Evolutionary conservation across 1,284 basidiomycete genomes (phyloP).

Genomic region (Pascua guehoae): DNA sequence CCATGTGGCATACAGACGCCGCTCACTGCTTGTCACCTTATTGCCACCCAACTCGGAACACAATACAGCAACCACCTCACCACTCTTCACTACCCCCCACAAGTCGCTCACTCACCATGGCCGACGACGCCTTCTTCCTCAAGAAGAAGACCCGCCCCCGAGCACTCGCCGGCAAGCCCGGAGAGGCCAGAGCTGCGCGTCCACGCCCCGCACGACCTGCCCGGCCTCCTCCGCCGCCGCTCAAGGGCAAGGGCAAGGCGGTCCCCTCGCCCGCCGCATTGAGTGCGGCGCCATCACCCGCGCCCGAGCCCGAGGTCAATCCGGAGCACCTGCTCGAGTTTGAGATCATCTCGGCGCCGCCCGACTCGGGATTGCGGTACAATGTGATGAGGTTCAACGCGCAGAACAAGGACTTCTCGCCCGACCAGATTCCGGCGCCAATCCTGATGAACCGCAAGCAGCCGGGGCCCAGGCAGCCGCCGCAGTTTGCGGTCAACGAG

Average conservation of each 20-base stretch:
- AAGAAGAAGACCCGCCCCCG: slow-evolving; percentile 26
- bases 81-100: not conserved
- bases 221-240: not conserved
- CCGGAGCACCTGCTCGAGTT: slow-evolving; percentile 27
- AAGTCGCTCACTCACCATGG: slow-evolving; percentile 18
- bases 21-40: not conserved
- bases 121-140: slow-evolving; percentile 37
- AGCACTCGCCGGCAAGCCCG: not conserved
- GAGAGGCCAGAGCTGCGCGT: not conserved
- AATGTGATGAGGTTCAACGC: slow-evolving; percentile 41
- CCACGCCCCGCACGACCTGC: not conserved
- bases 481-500: slow-evolving; percentile 31
- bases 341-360: slow-evolving; percentile 35
- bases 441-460: slow-evolving; percentile 42
- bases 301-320: not conserved
- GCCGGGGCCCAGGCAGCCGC: slow-evolving; percentile 29
- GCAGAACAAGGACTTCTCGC: slow-evolving; percentile 27
- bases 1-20: not conserved
- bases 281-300: not conserved
- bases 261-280: not conserved
- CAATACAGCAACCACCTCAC: not conserved
- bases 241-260: slow-evolving; percentile 1
- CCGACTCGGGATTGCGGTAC: slow-evolving; percentile 26
- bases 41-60: not conserved
- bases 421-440: slow-evolving; percentile 26